A percentile compares a stretch with the other conserved stretches of the same genome.
Conservation (phyloP, 371 early-diverging fungal species). For the Homolaphlyctis polyrhiza region DNA sequence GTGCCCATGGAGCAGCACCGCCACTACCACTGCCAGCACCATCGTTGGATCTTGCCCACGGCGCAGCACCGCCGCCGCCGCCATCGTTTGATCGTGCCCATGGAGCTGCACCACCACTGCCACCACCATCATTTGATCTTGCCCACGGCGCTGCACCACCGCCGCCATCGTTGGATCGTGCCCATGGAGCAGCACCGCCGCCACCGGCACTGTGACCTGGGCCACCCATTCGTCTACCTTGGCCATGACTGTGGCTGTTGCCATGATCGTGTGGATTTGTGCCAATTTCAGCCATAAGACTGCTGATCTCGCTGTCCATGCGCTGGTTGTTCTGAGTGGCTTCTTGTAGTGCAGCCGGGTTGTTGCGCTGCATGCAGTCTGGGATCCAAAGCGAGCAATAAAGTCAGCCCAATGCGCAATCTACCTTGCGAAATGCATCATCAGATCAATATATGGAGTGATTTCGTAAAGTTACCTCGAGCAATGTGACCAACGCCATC, state of each 20-base stretch:
- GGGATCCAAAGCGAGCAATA: not conserved
- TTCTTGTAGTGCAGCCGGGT: constrained; percentile 64
- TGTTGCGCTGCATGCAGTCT: constrained; percentile 63
- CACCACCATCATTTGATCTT: too few relatives aligned
- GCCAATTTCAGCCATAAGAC: constrained; percentile 75
- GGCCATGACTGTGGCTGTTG: too few relatives aligned
- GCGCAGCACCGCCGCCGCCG: not conserved
- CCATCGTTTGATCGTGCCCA: not conserved
- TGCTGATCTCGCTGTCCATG: constrained; percentile 82
- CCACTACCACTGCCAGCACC: constrained; percentile 2
- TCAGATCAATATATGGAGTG: too few relatives aligned
- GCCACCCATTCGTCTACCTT: too few relatives aligned
- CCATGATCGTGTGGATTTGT: constrained; percentile 5
- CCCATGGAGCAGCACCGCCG: not conserved
- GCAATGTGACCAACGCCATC: constrained; percentile 89
- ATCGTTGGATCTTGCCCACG: not conserved
- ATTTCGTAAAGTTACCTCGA: constrained; percentile 14
- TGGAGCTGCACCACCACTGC: not conserved
- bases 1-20: not conserved
- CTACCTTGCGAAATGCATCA: too few relatives aligned
- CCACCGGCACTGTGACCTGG: too few relatives aligned
- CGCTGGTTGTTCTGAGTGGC: constrained; percentile 74
- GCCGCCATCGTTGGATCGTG: not conserved
- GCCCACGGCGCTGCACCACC: not conserved
- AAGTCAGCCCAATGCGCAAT: too few relatives aligned